These are phyloP conservation scores for Pseudognaphalium luteoalbum DNA, from an alignment of 129 eudicot species.

Conservation along the genomic window DNA sequence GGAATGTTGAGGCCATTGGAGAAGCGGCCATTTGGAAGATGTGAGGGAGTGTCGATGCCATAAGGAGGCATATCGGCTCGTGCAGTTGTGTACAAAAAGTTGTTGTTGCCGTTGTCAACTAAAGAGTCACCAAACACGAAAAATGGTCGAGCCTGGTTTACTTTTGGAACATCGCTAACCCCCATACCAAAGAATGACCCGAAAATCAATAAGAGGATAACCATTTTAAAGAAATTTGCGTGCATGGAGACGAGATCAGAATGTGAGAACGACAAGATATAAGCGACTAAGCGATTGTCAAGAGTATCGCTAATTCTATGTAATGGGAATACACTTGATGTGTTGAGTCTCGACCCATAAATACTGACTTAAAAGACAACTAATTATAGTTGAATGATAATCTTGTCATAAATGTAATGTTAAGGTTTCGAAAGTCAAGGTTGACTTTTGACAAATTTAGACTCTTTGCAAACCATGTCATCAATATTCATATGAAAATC, in stretches of 20 bases:
- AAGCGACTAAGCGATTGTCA: neutral
- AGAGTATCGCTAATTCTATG: neutral
- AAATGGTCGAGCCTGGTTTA: constrained; percentile 36
- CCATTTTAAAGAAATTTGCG: neutral
- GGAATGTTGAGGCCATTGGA: constrained; percentile 53
- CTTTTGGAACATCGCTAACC: neutral
- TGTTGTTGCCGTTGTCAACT: constrained; percentile 54
- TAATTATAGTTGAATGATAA: neutral
- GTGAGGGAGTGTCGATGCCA: constrained; percentile 44
- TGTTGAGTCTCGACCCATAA: neutral
- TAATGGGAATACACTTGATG: neutral
- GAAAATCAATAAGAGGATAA: neutral
- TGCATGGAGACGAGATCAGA: neutral
- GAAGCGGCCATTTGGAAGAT: constrained; percentile 50
- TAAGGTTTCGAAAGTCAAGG: constrained; percentile 12
- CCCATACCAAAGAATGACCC: neutral
- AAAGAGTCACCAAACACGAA: constrained; percentile 53
- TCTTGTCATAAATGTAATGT: constrained; percentile 7
- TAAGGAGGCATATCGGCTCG: constrained; percentile 52
- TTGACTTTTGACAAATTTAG: neutral
- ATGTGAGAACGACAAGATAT: neutral
- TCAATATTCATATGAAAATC: neutral
- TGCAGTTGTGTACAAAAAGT: constrained; percentile 44
- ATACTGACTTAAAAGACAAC: neutral
- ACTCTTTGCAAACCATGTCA: neutral